These are phyloP conservation scores for Staphylotrichum longicolle DNA, from an alignment of 495 filamentous ascomycete genomes.

Conservation along the genomic window DNA sequence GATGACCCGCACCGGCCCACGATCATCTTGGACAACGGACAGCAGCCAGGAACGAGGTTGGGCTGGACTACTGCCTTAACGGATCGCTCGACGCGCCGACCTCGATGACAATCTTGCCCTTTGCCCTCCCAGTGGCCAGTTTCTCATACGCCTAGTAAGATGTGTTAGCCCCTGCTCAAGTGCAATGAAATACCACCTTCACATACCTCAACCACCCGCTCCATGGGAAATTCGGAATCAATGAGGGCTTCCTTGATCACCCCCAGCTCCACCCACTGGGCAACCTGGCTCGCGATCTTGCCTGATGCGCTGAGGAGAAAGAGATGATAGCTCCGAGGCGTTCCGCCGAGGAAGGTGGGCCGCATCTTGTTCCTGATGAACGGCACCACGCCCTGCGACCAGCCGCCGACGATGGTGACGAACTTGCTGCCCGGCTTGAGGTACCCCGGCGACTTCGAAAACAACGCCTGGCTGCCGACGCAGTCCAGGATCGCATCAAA, in stretches of 20 bases:
- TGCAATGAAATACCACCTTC: background rate
- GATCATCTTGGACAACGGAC: too few species aligned
- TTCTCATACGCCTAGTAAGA: conserved; percentile 32
- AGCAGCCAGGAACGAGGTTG: too few species aligned
- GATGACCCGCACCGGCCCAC: too few species aligned
- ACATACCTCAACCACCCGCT: conserved; percentile 33
- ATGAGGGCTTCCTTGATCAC: conserved; percentile 33
- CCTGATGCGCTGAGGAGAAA: conserved; percentile 34
- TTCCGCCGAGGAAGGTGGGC: conserved; percentile 40
- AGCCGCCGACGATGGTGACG: conserved; percentile 38
- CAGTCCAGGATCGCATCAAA: conserved; percentile 45
- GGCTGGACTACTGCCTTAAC: too few species aligned
- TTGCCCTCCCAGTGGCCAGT: conserved; percentile 36
- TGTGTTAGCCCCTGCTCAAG: background rate
- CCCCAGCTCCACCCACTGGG: conserved; percentile 30
- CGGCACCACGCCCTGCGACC: conserved; percentile 31
- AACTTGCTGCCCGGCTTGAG: conserved; percentile 40
- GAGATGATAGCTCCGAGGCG: conserved; percentile 36
- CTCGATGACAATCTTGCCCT: conserved; percentile 41
- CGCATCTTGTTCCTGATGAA: conserved; percentile 35
- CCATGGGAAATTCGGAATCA: conserved; percentile 41
- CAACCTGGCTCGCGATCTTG: conserved; percentile 29
- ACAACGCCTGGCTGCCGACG: conserved; percentile 39
- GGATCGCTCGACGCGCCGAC: conserved; percentile 10
- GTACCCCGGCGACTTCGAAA: conserved; percentile 32